phyloP scores from a whole-genome alignment of 2,329 filamentous ascomycete species.

The Ambrosiella beaveri region DNA sequence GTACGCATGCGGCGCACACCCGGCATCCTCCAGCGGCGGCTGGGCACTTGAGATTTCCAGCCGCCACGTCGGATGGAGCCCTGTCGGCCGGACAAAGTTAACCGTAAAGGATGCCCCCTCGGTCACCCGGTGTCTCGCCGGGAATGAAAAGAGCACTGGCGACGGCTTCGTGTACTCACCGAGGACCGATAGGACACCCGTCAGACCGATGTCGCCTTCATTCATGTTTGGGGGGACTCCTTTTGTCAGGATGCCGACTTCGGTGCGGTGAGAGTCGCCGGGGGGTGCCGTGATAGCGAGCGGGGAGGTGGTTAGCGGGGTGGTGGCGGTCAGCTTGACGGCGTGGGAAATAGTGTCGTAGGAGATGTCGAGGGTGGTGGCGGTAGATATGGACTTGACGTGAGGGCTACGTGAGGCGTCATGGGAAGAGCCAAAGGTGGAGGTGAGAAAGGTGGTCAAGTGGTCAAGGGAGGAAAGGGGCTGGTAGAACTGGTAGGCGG shows the following conservation, averaged over 20 bases:
- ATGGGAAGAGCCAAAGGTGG: constrained; percentile 31
- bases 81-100: constrained; percentile 51
- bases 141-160: constrained; percentile 67
- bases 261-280: constrained; percentile 36
- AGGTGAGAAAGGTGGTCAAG: constrained; percentile 36
- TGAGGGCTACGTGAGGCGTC: constrained; percentile 33
- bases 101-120: constrained; percentile 37
- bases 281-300: background rate
- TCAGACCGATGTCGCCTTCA: constrained; percentile 57
- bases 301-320: constrained; percentile 27
- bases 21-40: constrained; percentile 33
- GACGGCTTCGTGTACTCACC: constrained; percentile 57
- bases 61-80: constrained; percentile 67
- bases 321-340: constrained; percentile 48
- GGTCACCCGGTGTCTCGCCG: constrained; percentile 54
- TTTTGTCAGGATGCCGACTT: constrained; percentile 62
- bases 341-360: constrained; percentile 52
- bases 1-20: constrained; percentile 61
- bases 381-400: constrained; percentile 28
- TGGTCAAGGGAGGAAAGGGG: constrained; percentile 37
- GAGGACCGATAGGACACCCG: constrained; percentile 62
- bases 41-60: constrained; percentile 41
- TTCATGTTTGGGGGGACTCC: constrained; percentile 43
- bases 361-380: constrained; percentile 57
- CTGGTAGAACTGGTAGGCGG: constrained; percentile 55